These are phyloP conservation scores for Lathyrus sativus DNA, from an alignment of 306 rosid genomes.

Conservation along the genomic window DNA sequence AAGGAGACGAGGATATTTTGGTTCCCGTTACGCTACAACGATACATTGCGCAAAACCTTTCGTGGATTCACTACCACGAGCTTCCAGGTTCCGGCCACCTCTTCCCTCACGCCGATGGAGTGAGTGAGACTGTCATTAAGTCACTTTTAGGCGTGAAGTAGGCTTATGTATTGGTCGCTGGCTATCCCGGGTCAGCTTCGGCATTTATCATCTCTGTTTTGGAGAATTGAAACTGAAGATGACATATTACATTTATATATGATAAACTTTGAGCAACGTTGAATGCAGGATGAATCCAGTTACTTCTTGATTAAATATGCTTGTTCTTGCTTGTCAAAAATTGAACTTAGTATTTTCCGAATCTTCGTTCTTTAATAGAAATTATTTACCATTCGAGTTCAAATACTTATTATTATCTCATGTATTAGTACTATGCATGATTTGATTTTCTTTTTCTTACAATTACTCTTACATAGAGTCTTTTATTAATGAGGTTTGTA, in stretches of 20 bases:
- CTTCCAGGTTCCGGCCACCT: constrained; percentile 74
- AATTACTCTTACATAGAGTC: too few species aligned
- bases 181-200: constrained; percentile 30
- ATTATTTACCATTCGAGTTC: too few species aligned
- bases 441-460: too few species aligned
- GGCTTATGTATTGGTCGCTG: constrained; percentile 25
- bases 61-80: constrained; percentile 89
- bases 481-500: too few species aligned
- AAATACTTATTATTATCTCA: too few species aligned
- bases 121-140: constrained; percentile 52
- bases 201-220: constrained; percentile 4
- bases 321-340: too few species aligned
- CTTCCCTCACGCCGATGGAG: constrained; percentile 55
- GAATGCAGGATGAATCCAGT: too few species aligned
- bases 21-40: constrained; percentile 63
- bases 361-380: too few species aligned
- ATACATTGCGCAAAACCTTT: constrained; percentile 62
- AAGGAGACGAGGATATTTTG: constrained; percentile 71
- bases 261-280: too few species aligned
- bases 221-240: constrained; percentile 35
- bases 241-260: not conserved
- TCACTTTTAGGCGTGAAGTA: constrained; percentile 51
- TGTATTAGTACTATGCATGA: too few species aligned
- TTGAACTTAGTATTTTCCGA: too few species aligned
- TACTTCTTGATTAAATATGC: not conserved